Evolutionary conservation across 345 rosid genomes (phyloP), one percentile per base, ranked within the genome.

Genomic region (Eucalyptus guilfoylei): DNA sequence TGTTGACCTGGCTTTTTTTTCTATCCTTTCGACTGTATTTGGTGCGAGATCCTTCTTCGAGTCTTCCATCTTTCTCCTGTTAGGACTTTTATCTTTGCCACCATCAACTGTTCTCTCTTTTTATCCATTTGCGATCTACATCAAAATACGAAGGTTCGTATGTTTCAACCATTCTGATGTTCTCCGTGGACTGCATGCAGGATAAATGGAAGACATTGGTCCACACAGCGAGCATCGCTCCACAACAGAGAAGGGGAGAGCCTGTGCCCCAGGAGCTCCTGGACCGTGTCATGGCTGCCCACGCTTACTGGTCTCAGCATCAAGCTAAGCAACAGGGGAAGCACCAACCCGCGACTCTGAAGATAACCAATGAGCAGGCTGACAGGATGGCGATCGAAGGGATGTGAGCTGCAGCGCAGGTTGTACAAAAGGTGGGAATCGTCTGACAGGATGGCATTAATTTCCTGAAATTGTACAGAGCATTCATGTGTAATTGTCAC

Each of bases 131-230:
- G 85, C 47, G 4, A 40, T 76, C 85, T 40, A 44, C 47, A 76
- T 76, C 85, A 76, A 40, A 40, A 76, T 76, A 12, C 2, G 85
- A 76, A 37, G 85, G 14, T 76, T 21, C 5, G 47, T 23, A 40
- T 40, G 85, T 40, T 76, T 76, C 47, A 11, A 40, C 30, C 47
- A 40, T 40, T 76, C 47, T 40, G 85, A 28, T 19, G 37, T 54
- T 49, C 86, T 62, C 47, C 8, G 47, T 37, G 83, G 83, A 76
- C 85, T 30, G 40, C 45, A 24, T 90, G 90, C 96, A 98, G 99
- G 99, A 98, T 92, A 98, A 98, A 91, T 98, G 99, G 99, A 98
- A 98, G 93, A 97, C 99, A 14, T 87, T 97, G 94, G 99, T 98
- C 87, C 99, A 97, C 95, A 97, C 99, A 1, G 98, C 99, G 23